Conservation (phyloP, 805 yeast species). For the Starmerella etchellsii region DNA sequence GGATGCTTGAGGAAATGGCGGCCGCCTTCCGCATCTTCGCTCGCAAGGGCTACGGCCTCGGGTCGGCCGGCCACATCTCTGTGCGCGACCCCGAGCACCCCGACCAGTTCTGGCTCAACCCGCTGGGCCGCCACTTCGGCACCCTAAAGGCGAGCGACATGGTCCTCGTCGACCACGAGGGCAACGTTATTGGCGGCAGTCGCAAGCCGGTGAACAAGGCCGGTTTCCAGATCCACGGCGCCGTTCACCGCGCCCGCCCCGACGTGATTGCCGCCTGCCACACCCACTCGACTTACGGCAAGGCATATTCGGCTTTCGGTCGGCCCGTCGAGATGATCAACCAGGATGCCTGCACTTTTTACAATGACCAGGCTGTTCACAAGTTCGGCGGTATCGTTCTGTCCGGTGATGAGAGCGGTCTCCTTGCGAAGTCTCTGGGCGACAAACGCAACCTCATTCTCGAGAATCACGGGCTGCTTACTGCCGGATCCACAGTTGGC, state of each 20-base stretch:
- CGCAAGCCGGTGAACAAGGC: constrained; percentile 48
- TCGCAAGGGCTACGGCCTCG: constrained; percentile 64
- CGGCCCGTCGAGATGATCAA: constrained; percentile 62
- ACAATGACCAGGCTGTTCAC: constrained; percentile 55
- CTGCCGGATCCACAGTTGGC: constrained; percentile 58
- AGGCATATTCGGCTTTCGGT: constrained; percentile 53
- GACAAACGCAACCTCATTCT: constrained; percentile 42
- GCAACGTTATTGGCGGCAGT: constrained; percentile 50
- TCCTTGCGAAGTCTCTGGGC: constrained; percentile 50
- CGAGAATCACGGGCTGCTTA: constrained; percentile 61
- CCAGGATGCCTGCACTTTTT: constrained; percentile 62
- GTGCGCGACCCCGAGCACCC: constrained; percentile 72
- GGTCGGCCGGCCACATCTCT: constrained; percentile 77
- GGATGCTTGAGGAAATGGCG: constrained; percentile 51
- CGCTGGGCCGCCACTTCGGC: constrained; percentile 66
- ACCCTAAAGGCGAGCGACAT: constrained; percentile 46
- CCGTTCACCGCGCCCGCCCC: constrained; percentile 53
- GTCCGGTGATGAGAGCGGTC: constrained; percentile 48
- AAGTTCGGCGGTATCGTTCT: constrained; percentile 68
- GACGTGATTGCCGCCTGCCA: constrained; percentile 64
- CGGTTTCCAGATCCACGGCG: constrained; percentile 59
- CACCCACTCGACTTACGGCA: constrained; percentile 53
- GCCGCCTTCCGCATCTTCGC: constrained; percentile 75
- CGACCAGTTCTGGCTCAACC: constrained; percentile 81
- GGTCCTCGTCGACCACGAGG: constrained; percentile 51